These are phyloP conservation scores for Hanseniaspora occidentalis DNA, from an alignment of 805 yeast genomes.

Conservation along the genomic window DNA sequence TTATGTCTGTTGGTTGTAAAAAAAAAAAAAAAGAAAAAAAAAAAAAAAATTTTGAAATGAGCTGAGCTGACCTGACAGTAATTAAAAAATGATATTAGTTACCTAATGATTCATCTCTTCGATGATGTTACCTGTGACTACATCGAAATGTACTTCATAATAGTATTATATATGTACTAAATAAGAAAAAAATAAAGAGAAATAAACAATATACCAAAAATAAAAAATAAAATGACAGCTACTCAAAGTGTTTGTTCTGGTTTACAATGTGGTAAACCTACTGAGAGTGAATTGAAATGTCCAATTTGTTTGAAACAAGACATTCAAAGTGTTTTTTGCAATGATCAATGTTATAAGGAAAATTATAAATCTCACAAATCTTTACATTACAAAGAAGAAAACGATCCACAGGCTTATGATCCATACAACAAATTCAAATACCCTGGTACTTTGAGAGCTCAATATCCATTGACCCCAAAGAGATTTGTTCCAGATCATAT, in stretches of 20 bases:
- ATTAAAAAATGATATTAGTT: no score
- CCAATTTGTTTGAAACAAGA: conserved; percentile 81
- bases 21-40: no score
- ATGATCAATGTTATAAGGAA: conserved; percentile 69
- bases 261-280: conserved; percentile 73
- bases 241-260: conserved; percentile 44
- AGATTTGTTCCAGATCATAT: conserved; percentile 62
- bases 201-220: not conserved
- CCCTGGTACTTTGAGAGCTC: conserved; percentile 65
- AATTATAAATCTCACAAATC: conserved; percentile 65
- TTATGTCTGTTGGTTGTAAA: no score
- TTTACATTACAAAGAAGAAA: conserved; percentile 52
- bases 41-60: no score
- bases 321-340: conserved; percentile 55
- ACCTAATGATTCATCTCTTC: no score
- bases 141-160: no score
- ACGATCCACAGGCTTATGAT: conserved; percentile 45
- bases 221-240: not conserved
- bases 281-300: conserved; percentile 68
- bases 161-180: no score
- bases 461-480: conserved; percentile 68
- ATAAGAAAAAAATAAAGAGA: no score
- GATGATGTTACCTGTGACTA: no score
- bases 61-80: no score
- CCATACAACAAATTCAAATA: conserved; percentile 76